Base-by-base conservation (phyloP, 495 filamentous ascomycete species). In the Talaromyces liani region DNA sequence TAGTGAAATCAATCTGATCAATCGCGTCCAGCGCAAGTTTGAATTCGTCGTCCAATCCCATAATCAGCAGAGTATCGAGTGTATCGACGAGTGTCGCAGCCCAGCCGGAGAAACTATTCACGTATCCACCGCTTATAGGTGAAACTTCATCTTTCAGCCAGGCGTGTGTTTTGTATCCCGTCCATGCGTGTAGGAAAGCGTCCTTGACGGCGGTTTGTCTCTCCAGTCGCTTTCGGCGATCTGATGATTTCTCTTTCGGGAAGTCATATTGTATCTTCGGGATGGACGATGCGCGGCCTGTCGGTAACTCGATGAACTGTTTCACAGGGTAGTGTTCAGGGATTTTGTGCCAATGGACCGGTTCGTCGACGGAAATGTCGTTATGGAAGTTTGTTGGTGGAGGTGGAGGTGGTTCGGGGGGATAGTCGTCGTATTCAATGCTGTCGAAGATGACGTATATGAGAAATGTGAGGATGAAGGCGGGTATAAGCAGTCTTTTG, bases 81-180 rank as follows among this genome's bases (percentile, higher is more conserved):
- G 78, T 76, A 69, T 89, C 86, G 16, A 89, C 82, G 60, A 84
- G 72, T 1, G 79, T 84, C 7, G 82, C 85, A 31, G 79, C 82
- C 84, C 83, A 90, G 7, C 86, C 87, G 56, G 81, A 84, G 74
- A 88, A 88, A 4, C 77, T 75, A 64, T 82, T 75, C 25, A 72
- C 66, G 45, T 72, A 82, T 10, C 72, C 71, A 6, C 82, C 86
- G 6, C 81, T 83, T 2, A 90, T 67, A 0, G 92, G 92, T 29
- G 77, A 79, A 12, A 96, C 74, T 63, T 95, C 92, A 68, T 97
- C 92, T 58, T 86, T 82, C 63, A 84, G 70, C 90, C 91, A 96
- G 0, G 92, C 92, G 73, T 88, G 77, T 14, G 83, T 71, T 67
- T 84, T 88, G 67, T 96, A 97, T 54, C 85, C 86, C 7, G 81